phyloP scores from a whole-genome alignment of 108 stramenopile species.

The Fragilariopsis cylindrus region DNA sequence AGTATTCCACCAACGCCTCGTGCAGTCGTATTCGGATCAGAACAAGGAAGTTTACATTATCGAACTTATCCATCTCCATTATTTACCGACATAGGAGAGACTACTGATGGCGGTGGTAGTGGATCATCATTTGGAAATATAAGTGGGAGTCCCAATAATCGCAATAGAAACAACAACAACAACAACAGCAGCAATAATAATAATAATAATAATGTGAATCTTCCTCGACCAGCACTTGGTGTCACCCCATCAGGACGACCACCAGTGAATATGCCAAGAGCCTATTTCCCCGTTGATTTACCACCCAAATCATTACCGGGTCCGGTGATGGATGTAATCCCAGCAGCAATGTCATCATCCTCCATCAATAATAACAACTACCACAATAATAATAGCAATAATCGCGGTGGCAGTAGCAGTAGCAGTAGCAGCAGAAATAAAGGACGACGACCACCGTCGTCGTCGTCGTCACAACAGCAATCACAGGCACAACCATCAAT shows the following conservation, averaged over 20 bases:
- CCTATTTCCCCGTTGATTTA: conserved; percentile 48
- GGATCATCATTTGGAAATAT: not conserved
- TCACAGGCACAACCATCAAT: conserved; percentile 1
- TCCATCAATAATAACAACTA: no score
- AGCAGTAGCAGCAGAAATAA: not conserved
- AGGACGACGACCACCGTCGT: not conserved
- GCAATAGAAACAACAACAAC: not conserved
- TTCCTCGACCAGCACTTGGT: conserved; percentile 33
- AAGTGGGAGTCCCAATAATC: not conserved
- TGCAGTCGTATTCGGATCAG: conserved; percentile 71
- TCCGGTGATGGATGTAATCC: conserved; percentile 24
- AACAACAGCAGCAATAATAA: not conserved
- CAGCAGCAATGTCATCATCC: not conserved
- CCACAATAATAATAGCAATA: no score
- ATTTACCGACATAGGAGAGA: no score
- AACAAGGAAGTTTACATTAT: conserved; percentile 73
- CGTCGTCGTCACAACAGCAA: conserved; percentile 10
- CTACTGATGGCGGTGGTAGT: not conserved
- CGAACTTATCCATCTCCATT: conserved; percentile 48
- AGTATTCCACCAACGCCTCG: conserved; percentile 21
- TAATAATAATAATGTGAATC: not conserved
- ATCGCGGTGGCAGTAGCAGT: not conserved
- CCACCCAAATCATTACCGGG: conserved; percentile 32
- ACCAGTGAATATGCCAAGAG: conserved; percentile 29
- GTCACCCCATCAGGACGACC: conserved; percentile 36